phyloP scores from a whole-genome alignment of 23 red algal genomes.

The Gracilaria domingensis region DNA sequence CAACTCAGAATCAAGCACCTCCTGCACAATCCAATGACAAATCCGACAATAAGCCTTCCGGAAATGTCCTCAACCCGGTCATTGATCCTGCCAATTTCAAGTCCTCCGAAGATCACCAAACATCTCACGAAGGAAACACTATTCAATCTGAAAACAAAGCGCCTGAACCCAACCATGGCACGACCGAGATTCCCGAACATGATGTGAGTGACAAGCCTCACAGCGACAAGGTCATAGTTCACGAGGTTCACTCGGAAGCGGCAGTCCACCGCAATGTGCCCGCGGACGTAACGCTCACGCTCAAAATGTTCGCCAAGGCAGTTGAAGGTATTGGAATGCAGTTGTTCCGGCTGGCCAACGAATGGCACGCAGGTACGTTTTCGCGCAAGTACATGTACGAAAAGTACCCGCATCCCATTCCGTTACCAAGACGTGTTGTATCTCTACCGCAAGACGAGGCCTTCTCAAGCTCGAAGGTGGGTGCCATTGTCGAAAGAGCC shows the following conservation, averaged over 20 bases:
- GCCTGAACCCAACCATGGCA: background rate
- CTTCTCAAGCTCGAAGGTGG: conserved; percentile 50
- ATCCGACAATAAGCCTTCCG: background rate
- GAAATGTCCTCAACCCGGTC: background rate
- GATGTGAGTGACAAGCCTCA: background rate
- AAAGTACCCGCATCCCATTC: conserved; percentile 5
- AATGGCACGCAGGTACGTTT: conserved; percentile 48
- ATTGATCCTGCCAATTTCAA: conserved; percentile 10
- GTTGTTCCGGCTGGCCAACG: conserved; percentile 56
- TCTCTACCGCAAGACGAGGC: conserved; percentile 57
- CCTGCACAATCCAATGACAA: background rate
- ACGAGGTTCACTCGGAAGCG: background rate
- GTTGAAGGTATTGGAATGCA: conserved; percentile 39
- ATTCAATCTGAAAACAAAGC: background rate
- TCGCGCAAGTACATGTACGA: conserved; percentile 45
- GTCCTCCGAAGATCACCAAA: background rate
- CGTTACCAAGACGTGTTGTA: conserved; percentile 55
- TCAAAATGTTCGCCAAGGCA: conserved; percentile 62
- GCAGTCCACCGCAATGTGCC: conserved; percentile 25
- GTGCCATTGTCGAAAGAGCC: conserved; percentile 48
- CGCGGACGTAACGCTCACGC: conserved; percentile 48
- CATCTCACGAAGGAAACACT: background rate
- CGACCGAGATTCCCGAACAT: background rate
- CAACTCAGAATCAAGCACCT: background rate
- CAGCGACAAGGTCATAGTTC: background rate